Conservation (phyloP, 495 filamentous ascomycete species). For the Arthonia radiata region DNA sequence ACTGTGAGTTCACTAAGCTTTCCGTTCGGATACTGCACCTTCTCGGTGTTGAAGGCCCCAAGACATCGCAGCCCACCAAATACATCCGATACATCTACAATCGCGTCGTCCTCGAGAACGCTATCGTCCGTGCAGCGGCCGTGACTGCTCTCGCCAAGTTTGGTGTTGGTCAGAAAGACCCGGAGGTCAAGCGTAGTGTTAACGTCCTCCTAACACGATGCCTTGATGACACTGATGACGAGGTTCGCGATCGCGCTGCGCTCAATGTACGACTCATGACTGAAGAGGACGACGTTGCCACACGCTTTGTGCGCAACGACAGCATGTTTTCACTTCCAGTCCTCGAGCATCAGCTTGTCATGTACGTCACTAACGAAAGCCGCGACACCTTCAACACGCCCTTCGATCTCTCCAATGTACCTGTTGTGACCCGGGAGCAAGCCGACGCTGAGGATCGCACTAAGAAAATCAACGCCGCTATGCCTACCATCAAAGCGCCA, state of each 20-base stretch:
- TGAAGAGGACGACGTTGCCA: slow-evolving; percentile 57
- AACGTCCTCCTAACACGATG: slow-evolving; percentile 79
- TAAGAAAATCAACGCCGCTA: slow-evolving; percentile 79
- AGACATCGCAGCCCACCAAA: slow-evolving; percentile 87
- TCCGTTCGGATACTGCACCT: slow-evolving; percentile 87
- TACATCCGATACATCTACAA: slow-evolving; percentile 99
- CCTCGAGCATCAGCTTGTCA: slow-evolving; percentile 90
- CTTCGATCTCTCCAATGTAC: slow-evolving; percentile 76
- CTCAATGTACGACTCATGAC: slow-evolving; percentile 73
- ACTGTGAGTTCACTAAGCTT: slow-evolving; percentile 97
- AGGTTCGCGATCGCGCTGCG: slow-evolving; percentile 87
- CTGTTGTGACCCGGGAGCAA: slow-evolving; percentile 88
- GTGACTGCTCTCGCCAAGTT: slow-evolving; percentile 94
- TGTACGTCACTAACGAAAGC: slow-evolving; percentile 84
- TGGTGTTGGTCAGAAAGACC: slow-evolving; percentile 87
- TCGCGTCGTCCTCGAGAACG: slow-evolving; percentile 90
- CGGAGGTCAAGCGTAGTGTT: slow-evolving; percentile 87
- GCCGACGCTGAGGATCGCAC: slow-evolving; percentile 91
- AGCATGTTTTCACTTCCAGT: slow-evolving; percentile 82
- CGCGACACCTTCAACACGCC: slow-evolving; percentile 61
- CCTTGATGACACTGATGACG: slow-evolving; percentile 91
- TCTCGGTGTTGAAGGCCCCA: slow-evolving; percentile 80
- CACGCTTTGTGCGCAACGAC: slow-evolving; percentile 74
- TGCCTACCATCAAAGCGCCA: slow-evolving; percentile 85
- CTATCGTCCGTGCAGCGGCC: slow-evolving; percentile 81